A percentile compares a stretch with the other conserved stretches of the same genome.
phyloP scores from a whole-genome alignment of 2,329 filamentous ascomycete species.

The Samsoniella hepiali region DNA sequence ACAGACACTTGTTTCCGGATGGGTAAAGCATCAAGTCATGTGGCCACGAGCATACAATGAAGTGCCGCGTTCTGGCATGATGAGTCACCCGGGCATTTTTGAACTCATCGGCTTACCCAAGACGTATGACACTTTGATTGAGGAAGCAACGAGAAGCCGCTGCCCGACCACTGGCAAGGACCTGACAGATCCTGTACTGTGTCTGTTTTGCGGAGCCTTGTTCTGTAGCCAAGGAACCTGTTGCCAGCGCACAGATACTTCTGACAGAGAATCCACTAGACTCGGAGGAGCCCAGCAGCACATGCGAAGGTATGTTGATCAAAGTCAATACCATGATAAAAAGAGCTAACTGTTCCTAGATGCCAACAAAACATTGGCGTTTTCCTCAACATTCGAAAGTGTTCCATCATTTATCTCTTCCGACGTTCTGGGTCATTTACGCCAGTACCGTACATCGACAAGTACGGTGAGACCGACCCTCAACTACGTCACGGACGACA shows the following conservation, averaged over 20 bases:
- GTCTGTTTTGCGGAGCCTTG: constrained; percentile 93
- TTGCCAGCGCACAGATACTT: constrained; percentile 65
- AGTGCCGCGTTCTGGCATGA: constrained; percentile 42
- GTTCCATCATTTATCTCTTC: constrained; percentile 85
- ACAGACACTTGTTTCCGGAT: constrained; percentile 55
- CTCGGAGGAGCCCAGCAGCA: constrained; percentile 90
- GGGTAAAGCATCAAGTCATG: constrained; percentile 65
- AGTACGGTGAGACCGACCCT: constrained; percentile 93
- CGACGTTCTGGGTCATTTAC: constrained; percentile 78
- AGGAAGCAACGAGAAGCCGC: constrained; percentile 77
- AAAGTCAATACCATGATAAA: background rate
- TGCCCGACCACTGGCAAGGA: constrained; percentile 92
- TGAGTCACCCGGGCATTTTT: constrained; percentile 85
- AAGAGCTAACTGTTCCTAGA: constrained; percentile 41
- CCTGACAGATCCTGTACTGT: constrained; percentile 84
- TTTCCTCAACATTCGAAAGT: constrained; percentile 96
- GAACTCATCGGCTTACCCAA: constrained; percentile 89
- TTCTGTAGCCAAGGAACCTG: constrained; percentile 94
- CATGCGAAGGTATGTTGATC: constrained; percentile 67
- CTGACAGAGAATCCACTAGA: constrained; percentile 42
- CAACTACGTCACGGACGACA: constrained; percentile 84
- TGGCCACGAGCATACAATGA: constrained; percentile 34
- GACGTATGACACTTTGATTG: constrained; percentile 88
- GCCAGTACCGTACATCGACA: constrained; percentile 88
- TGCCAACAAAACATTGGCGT: constrained; percentile 89